phyloP scores from a whole-genome alignment of 169 alveolate genomes.

The Plasmodium gallinaceum region DNA sequence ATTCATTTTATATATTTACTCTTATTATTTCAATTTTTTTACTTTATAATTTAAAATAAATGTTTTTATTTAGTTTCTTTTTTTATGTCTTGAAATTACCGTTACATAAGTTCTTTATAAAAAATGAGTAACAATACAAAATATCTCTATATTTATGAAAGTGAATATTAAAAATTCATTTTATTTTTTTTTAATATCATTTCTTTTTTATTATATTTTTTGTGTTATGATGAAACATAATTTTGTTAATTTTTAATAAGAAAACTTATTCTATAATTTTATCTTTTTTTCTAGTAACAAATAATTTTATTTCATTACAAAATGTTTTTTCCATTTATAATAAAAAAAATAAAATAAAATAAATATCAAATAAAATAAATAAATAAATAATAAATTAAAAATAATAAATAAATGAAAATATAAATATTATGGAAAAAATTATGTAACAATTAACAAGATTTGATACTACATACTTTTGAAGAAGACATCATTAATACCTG shows the following conservation, averaged over 20 bases:
- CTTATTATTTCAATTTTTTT: background rate
- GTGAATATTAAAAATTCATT: no score
- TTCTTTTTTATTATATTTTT: no score
- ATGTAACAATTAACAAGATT: background rate
- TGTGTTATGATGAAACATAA: no score
- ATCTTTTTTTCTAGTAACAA: no score
- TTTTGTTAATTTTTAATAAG: no score
- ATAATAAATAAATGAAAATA: background rate
- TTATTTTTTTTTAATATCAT: no score
- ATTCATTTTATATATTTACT: background rate
- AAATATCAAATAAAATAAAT: no score
- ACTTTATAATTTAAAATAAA: background rate
- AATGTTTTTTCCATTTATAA: background rate
- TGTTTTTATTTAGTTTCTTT: background rate
- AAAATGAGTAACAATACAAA: no score
- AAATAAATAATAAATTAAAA: background rate
- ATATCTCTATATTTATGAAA: no score
- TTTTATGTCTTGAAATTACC: background rate
- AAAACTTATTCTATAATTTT: no score
- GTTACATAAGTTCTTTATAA: background rate
- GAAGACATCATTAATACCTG: conserved; percentile 12
- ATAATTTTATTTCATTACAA: background rate
- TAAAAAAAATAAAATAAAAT: conserved; percentile 2
- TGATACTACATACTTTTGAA: background rate
- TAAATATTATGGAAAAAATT: background rate